Evolutionary conservation across 192 early-diverging fungal genomes (phyloP).

Genomic region (Umbelopsis ramanniana): DNA sequence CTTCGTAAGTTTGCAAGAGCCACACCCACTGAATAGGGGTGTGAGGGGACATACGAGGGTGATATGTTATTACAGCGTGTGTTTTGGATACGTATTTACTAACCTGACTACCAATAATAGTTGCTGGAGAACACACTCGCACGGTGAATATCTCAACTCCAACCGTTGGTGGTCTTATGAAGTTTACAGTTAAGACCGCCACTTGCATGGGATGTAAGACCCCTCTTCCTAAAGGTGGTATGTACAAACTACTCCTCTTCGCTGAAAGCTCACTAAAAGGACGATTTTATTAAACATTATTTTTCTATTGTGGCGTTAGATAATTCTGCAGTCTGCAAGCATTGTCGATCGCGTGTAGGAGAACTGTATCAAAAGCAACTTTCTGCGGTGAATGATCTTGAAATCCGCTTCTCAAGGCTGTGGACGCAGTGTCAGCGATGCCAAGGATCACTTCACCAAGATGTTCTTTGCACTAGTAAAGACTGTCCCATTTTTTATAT

Average conservation of each 20-base stretch:
- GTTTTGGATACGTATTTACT: background rate
- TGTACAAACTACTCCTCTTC: slow-evolving; percentile 18
- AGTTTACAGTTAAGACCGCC: slow-evolving; percentile 90
- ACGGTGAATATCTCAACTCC: slow-evolving; percentile 88
- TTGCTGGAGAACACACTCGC: slow-evolving; percentile 74
- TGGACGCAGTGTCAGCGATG: slow-evolving; percentile 99
- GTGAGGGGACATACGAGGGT: background rate
- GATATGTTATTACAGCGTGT: no score
- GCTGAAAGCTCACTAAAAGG: background rate
- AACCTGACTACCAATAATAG: slow-evolving; percentile 32
- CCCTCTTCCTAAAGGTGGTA: slow-evolving; percentile 70
- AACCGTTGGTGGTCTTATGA: slow-evolving; percentile 88
- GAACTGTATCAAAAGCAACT: slow-evolving; percentile 81
- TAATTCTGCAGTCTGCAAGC: slow-evolving; percentile 78
- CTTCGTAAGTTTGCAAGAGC: slow-evolving; percentile 60
- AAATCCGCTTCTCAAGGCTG: slow-evolving; percentile 79
- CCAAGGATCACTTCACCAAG: slow-evolving; percentile 92
- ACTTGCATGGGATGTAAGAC: slow-evolving; percentile 94
- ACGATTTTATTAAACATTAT: background rate
- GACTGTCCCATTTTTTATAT: slow-evolving; percentile 99
- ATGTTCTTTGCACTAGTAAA: slow-evolving; percentile 92
- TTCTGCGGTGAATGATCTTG: slow-evolving; percentile 65
- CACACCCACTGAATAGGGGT: background rate
- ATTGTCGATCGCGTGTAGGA: slow-evolving; percentile 71
- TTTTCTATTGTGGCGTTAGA: slow-evolving; percentile 20